phyloP scores from a whole-genome alignment of 495 filamentous ascomycete species.

The Letharia lupina region DNA sequence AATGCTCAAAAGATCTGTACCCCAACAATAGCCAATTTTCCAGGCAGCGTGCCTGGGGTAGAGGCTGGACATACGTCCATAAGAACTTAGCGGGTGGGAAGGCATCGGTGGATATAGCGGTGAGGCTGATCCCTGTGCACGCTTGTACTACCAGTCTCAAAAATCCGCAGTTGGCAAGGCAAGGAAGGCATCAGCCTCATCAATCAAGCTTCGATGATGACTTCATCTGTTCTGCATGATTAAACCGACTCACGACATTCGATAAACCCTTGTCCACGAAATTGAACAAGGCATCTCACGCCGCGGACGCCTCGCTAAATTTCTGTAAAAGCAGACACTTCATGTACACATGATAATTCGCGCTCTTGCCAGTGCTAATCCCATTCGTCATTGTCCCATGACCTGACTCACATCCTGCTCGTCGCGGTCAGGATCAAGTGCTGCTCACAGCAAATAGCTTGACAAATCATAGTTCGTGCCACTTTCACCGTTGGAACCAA shows the following conservation, averaged over 20 bases:
- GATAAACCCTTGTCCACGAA: neutral
- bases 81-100: neutral
- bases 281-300: neutral
- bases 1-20: neutral
- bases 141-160: neutral
- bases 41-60: neutral
- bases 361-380: neutral
- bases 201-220: neutral
- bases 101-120: neutral
- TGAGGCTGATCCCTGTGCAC: neutral
- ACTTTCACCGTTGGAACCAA: slow-evolving; percentile 26
- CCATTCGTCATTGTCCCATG: neutral
- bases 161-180: neutral
- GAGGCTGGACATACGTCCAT: neutral
- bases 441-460: neutral
- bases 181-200: neutral
- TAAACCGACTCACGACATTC: neutral
- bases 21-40: neutral
- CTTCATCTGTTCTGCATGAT: neutral
- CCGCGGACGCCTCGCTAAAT: neutral
- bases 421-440: neutral
- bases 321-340: neutral
- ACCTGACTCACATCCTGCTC: neutral
- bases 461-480: neutral
- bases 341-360: neutral